Evolutionary conservation across 257 asterid species (phyloP), one percentile per base, ranked within the genome.

Genomic region (Echites panduratus): DNA sequence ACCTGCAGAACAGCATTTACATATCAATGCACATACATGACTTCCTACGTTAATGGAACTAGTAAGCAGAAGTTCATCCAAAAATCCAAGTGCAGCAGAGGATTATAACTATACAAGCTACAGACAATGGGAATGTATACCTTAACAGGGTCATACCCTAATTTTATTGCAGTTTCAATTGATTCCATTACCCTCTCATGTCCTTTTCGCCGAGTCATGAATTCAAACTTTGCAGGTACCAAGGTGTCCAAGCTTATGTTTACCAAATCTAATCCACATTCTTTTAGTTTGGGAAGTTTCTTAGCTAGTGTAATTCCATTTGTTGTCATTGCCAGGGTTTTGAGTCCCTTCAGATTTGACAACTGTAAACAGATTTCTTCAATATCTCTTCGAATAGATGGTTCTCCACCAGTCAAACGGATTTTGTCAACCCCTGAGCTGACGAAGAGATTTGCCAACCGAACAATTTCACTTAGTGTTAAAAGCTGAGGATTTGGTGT

Each of bases 341-440:
- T 91, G 17, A 92, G 81, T 59, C 99, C 98, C 68, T 75, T 84
- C 72, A 95, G 80, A 50, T 71, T 87, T 24, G 99, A 92, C 62
- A 95, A 75, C 73, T 77, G 84, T 9, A 71, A 83, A 87, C 99
- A 95, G 70, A 92, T 85, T 66, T 92, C 97, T 72, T 90, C 99
- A 52, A 95, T 82, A 72, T 91, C 98, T 80, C 89, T 95, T 82
- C 96, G 82, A 78, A 91, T 70, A 14, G 96, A 82, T 9, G 98
- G 98, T 77, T 95, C 99, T 58, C 99, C 99, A 61, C 99, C 98
- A 77, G 98, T 95, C 76, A 95, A 85, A 66, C 98, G 95, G 78
- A 95, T 90, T 75, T 95, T 95, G 22, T 83, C 81, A 66, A 91
- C 97, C 73, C 99, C 98, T n/a, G 95, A 86, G 72, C 87, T 86